A percentile compares a stretch with the other conserved stretches of the same genome.
phyloP scores from a whole-genome alignment of 169 alveolate genomes.

The Cryptosporidium muris region DNA sequence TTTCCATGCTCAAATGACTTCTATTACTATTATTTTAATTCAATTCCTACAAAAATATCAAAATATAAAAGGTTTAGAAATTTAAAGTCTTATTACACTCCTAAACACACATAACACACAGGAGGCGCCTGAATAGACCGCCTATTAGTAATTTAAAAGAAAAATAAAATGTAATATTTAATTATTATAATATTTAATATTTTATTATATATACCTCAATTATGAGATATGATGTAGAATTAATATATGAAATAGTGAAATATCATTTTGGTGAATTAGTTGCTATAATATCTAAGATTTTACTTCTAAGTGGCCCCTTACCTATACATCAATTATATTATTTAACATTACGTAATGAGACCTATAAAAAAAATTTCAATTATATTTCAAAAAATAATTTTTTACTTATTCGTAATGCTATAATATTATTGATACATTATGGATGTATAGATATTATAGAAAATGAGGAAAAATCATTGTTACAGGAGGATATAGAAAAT shows the following conservation, averaged over 20 bases:
- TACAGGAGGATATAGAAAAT: neutral
- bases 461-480: neutral
- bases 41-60: neutral
- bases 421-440: constrained; percentile 44
- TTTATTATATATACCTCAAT: neutral
- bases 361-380: neutral
- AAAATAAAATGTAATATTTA: constrained; percentile 1
- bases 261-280: constrained; percentile 53
- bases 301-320: constrained; percentile 23
- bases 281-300: constrained; percentile 21
- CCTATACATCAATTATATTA: constrained; percentile 40
- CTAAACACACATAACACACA: too few relatives aligned
- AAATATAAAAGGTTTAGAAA: too few relatives aligned
- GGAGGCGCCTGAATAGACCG: neutral
- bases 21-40: neutral
- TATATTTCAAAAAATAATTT: constrained; percentile 14
- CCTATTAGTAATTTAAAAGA: neutral
- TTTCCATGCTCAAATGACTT: constrained; percentile 9
- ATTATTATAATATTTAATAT: neutral
- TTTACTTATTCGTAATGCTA: constrained; percentile 25
- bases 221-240: constrained; percentile 60
- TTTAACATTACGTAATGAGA: constrained; percentile 13
- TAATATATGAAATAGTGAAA: constrained; percentile 32
- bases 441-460: constrained; percentile 23
- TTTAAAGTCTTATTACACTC: too few relatives aligned